Evolutionary conservation across 2,329 filamentous ascomycete species (phyloP).

Genomic region (Zalaria sp.): DNA sequence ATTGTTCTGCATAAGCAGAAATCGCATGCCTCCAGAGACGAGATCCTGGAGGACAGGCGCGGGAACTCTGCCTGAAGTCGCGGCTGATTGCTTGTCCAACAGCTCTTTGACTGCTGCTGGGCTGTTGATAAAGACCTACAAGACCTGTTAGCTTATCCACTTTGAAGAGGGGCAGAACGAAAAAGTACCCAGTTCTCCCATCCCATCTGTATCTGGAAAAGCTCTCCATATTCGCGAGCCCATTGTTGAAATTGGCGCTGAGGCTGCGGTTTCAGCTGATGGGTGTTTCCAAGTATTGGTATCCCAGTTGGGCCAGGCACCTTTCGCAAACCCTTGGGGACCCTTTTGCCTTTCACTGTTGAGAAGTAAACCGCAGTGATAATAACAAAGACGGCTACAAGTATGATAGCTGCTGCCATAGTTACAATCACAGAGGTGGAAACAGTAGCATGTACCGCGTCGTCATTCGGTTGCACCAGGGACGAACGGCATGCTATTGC

Average conservation of each 20-base stretch:
- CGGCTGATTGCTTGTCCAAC: conserved; percentile 24
- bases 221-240: conserved; percentile 29
- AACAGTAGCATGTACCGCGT: too few relatives aligned
- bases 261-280: conserved; percentile 15
- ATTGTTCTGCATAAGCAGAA: conserved; percentile 28
- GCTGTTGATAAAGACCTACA: conserved; percentile 22
- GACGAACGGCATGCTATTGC: too few relatives aligned
- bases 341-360: neutral
- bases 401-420: neutral
- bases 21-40: conserved; percentile 24
- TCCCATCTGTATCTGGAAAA: conserved; percentile 29
- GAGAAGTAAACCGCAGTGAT: neutral
- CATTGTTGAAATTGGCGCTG: conserved; percentile 20
- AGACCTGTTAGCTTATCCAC: too few relatives aligned
- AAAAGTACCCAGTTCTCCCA: conserved; percentile 29
- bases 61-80: conserved; percentile 22
- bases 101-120: conserved; percentile 31
- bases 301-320: conserved; percentile 25
- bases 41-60: conserved; percentile 25
- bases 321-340: conserved; percentile 5
- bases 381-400: neutral
- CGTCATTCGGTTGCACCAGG: too few relatives aligned
- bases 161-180: too few relatives aligned
- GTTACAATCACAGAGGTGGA: neutral
- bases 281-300: conserved; percentile 29